phyloP scores from a whole-genome alignment of 768 basidiomycete species.

The Termitomyces sp. region DNA sequence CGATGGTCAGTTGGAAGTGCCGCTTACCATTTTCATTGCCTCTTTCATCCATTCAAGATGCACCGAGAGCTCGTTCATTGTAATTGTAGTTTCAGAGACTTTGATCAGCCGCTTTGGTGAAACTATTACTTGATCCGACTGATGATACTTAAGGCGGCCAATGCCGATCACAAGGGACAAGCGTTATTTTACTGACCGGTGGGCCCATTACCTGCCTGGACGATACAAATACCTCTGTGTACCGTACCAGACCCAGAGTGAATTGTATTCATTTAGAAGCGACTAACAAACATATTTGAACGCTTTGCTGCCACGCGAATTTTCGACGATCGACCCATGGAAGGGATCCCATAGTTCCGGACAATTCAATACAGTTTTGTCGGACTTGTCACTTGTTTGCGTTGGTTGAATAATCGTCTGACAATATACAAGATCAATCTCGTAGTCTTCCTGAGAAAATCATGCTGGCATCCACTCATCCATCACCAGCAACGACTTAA shows the following conservation, averaged over 20 bases:
- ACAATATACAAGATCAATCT: too few relatives aligned
- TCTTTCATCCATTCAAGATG: slow-evolving; percentile 74
- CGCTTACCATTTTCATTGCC: slow-evolving; percentile 74
- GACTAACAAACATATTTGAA: background rate
- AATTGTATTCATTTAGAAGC: background rate
- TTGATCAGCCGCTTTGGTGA: background rate
- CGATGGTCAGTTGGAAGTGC: background rate
- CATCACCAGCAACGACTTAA: too few relatives aligned
- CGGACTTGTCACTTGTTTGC: background rate
- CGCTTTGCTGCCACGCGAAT: background rate
- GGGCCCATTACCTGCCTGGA: background rate
- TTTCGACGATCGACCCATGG: background rate
- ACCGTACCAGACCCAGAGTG: background rate
- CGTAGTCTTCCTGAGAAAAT: background rate
- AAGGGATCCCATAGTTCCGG: background rate
- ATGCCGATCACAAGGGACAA: background rate
- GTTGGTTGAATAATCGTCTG: too few relatives aligned
- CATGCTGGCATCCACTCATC: background rate
- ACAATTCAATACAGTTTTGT: background rate
- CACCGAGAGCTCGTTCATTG: slow-evolving; percentile 5
- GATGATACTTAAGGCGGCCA: background rate
- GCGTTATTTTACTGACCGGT: background rate
- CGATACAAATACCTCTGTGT: background rate
- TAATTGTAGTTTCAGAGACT: background rate
- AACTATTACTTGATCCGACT: background rate